These are phyloP conservation scores for Candida jianshihensis DNA, from an alignment of 805 yeast species.

Conservation along the genomic window DNA sequence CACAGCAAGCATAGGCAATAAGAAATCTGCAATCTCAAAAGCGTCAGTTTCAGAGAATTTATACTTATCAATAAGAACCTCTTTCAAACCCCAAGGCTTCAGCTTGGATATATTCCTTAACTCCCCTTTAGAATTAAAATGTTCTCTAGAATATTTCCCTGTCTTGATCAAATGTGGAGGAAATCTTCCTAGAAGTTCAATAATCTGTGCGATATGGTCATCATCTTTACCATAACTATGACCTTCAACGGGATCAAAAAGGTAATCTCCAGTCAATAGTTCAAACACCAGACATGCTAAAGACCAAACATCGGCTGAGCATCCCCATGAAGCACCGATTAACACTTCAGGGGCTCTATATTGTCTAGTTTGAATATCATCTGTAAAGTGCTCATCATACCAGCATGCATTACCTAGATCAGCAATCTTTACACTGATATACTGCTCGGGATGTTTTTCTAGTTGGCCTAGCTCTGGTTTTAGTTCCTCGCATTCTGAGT, in stretches of 20 bases:
- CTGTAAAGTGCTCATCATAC: slow-evolving; percentile 54
- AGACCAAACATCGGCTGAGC: slow-evolving; percentile 95
- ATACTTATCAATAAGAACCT: slow-evolving; percentile 82
- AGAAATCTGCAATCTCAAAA: slow-evolving; percentile 63
- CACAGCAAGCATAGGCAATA: slow-evolving; percentile 73
- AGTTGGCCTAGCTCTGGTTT: background rate
- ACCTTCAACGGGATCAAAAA: slow-evolving; percentile 82
- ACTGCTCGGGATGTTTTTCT: slow-evolving; percentile 33
- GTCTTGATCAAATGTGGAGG: slow-evolving; percentile 53
- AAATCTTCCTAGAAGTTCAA: slow-evolving; percentile 69
- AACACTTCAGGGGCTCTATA: slow-evolving; percentile 85
- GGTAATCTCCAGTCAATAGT: slow-evolving; percentile 85
- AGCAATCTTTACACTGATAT: slow-evolving; percentile 79
- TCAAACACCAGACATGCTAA: slow-evolving; percentile 88
- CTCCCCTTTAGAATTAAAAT: slow-evolving; percentile 62
- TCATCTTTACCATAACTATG: slow-evolving; percentile 80
- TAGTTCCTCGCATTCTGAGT: too few species aligned
- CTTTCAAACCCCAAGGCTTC: slow-evolving; percentile 83
- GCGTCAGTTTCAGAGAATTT: slow-evolving; percentile 65
- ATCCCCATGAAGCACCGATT: slow-evolving; percentile 85
- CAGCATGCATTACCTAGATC: slow-evolving; percentile 75
- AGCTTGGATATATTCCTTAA: slow-evolving; percentile 72
- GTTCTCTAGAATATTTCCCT: slow-evolving; percentile 54
- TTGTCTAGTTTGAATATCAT: slow-evolving; percentile 64
- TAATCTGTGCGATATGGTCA: slow-evolving; percentile 93